Evolutionary conservation across 805 yeast species (phyloP).

Genomic region (Saturnispora mendoncae): DNA sequence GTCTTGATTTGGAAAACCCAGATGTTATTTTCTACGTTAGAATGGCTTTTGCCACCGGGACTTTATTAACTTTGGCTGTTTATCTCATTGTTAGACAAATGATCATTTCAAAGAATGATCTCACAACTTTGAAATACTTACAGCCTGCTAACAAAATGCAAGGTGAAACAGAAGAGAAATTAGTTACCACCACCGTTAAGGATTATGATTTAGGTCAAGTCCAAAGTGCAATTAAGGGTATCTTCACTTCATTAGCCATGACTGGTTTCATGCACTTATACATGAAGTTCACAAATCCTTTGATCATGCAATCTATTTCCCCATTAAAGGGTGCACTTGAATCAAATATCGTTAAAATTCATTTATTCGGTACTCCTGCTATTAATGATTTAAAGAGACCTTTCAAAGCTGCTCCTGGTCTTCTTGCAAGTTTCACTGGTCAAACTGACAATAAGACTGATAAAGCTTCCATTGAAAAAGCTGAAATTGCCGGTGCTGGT

Average conservation of each 20-base stretch:
- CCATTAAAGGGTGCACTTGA: slow-evolving; percentile 88
- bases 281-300: slow-evolving; percentile 95
- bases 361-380: slow-evolving; percentile 74
- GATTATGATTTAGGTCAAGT: slow-evolving; percentile 91
- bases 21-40: slow-evolving; percentile 65
- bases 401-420: slow-evolving; percentile 69
- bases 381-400: slow-evolving; percentile 93
- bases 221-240: slow-evolving; percentile 67
- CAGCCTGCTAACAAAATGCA: slow-evolving; percentile 74
- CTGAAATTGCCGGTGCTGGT: slow-evolving; percentile 78
- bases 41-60: slow-evolving; percentile 58
- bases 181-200: slow-evolving; percentile 85
- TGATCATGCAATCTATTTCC: slow-evolving; percentile 87
- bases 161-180: slow-evolving; percentile 63
- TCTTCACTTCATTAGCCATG: slow-evolving; percentile 87
- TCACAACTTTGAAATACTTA: slow-evolving; percentile 85
- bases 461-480: slow-evolving; percentile 75
- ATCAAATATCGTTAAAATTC: slow-evolving; percentile 84
- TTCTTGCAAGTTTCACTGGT: slow-evolving; percentile 49
- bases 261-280: slow-evolving; percentile 97
- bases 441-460: slow-evolving; percentile 60
- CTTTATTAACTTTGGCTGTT: slow-evolving; percentile 51
- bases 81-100: slow-evolving; percentile 55
- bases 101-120: slow-evolving; percentile 71
- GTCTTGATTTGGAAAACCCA: slow-evolving; percentile 83